Evolutionary conservation across 1,284 basidiomycete genomes (phyloP), one percentile per base, ranked within the genome.

Genomic region (Malassezia furfur): DNA sequence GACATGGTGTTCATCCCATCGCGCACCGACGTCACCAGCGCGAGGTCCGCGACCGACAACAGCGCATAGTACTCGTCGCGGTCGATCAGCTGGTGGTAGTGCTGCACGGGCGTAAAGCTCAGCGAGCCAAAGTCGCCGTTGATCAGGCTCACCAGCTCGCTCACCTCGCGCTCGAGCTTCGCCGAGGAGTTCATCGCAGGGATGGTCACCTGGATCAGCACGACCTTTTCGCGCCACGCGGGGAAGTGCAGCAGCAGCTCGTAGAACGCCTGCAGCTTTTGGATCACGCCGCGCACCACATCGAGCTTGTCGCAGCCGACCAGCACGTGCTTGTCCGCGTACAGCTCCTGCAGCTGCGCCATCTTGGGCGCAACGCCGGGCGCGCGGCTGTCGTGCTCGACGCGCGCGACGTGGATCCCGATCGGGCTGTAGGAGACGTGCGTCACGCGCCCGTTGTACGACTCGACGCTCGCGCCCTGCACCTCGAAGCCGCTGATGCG

Each of bases 221-320:
- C 81, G 36, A 82, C 81, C 74, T 91, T 89, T 63, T 88, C 87
- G 54, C 89, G 81, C 93, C 93, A 99, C 73, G 96, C 84, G 1
- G 94, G 94, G 78, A 91, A 96, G 64, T 88, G 86, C 62, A 85
- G 83, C 19, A 99, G 78, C 61, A 99, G 83, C 73, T 93, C 91
- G 77, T 96, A 87, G 74, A 96, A 99, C 0, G 93, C 91, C 59
- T 88, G 87, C 31, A 98, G 82, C 82, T 98, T 98, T 78, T 96
- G 93, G 62, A 96, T 79, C 25, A 99, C 89, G 52, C 93, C 93
- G 78, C 96, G 96, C 65, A 96, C 91, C 14, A 91, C 88, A 70
- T 99, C 94, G 38, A 98, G 82, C 80, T 99, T 99, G 77, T 99
- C 93, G n/a, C 94, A 81, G 12, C 91, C 93, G 30, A 99, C 87